Percentiles rank a stretch among this genome's conserved stretches.
These are phyloP conservation scores for Backusella westeae DNA, from an alignment of 192 early-diverging fungal species.

Conservation along the genomic window DNA sequence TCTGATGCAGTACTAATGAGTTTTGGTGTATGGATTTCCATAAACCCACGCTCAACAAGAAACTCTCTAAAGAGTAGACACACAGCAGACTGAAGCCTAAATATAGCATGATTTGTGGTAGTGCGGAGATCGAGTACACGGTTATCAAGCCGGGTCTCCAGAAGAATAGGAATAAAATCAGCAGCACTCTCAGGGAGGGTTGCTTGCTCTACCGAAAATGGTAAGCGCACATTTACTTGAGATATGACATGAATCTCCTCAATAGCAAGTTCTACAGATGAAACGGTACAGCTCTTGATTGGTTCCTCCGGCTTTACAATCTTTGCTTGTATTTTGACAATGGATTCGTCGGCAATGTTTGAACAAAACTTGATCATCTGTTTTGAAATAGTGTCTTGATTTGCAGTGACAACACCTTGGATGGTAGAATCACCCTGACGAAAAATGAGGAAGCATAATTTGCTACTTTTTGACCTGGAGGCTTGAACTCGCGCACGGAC, in stretches of 20 bases:
- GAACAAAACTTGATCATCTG: conserved; percentile 91
- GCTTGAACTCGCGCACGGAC: conserved; percentile 90
- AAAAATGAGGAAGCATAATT: conserved; percentile 89
- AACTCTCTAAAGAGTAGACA: conserved; percentile 95
- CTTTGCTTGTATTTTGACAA: conserved; percentile 82
- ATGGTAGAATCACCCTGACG: conserved; percentile 87
- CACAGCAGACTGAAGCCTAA: conserved; percentile 94
- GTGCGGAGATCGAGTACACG: conserved; percentile 94
- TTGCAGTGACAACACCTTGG: conserved; percentile 78
- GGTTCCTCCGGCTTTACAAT: conserved; percentile 76
- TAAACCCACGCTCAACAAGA: conserved; percentile 73
- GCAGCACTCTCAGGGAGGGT: conserved; percentile 74
- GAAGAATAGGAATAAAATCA: conserved; percentile 71
- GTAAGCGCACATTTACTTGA: conserved; percentile 70
- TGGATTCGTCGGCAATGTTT: conserved; percentile 83
- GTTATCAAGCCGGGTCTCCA: conserved; percentile 95
- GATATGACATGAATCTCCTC: conserved; percentile 71
- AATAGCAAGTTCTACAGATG: conserved; percentile 86
- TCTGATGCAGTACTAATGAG: conserved; percentile 89
- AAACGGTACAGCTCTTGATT: conserved; percentile 90
- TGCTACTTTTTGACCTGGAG: conserved; percentile 74
- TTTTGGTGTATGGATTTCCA: conserved; percentile 99
- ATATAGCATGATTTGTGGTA: conserved; percentile 94
- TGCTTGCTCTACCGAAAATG: conserved; percentile 93
- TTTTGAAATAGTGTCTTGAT: conserved; percentile 81